Conservation (phyloP, 2,329 filamentous ascomycete species). For the Fusarium buharicum region DNA sequence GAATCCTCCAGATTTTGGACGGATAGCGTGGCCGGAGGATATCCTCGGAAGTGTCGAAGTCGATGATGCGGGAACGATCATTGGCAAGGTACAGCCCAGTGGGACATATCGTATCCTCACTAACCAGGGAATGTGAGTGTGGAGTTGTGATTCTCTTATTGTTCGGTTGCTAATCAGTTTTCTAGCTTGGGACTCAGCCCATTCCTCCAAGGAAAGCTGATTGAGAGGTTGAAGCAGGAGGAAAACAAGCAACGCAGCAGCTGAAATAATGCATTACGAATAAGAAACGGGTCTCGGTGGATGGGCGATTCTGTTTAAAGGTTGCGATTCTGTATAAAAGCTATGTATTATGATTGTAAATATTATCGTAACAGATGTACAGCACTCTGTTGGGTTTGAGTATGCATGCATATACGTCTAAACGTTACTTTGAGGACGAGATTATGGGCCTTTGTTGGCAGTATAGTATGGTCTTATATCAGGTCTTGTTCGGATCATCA, state of each 20-base stretch:
- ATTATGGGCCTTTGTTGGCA: not conserved
- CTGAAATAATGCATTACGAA: constrained; percentile 32
- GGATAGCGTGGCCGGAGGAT: constrained; percentile 76
- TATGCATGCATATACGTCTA: not conserved
- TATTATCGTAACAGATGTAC: constrained; percentile 4
- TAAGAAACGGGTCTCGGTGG: not conserved
- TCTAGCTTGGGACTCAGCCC: constrained; percentile 49
- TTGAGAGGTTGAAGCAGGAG: constrained; percentile 63
- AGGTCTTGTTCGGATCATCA: not conserved
- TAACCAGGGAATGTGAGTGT: constrained; percentile 74
- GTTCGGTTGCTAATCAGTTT: constrained; percentile 32
- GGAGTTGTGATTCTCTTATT: not conserved
- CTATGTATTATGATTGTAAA: constrained; percentile 24
- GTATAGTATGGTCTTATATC: not conserved
- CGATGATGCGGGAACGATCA: constrained; percentile 64
- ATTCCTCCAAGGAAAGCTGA: constrained; percentile 64
- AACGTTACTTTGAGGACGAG: not conserved
- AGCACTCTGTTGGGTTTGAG: not conserved
- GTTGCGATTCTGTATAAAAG: not conserved
- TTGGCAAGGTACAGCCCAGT: constrained; percentile 68
- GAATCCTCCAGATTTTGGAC: constrained; percentile 73
- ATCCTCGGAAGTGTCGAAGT: constrained; percentile 76
- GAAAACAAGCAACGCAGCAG: constrained; percentile 54
- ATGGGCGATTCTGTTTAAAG: no score
- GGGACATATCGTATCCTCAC: constrained; percentile 73